Evolutionary conservation across 2,329 filamentous ascomycete genomes (phyloP), one percentile per base, ranked within the genome.

Genomic region (Hansfordia pulvinata): DNA sequence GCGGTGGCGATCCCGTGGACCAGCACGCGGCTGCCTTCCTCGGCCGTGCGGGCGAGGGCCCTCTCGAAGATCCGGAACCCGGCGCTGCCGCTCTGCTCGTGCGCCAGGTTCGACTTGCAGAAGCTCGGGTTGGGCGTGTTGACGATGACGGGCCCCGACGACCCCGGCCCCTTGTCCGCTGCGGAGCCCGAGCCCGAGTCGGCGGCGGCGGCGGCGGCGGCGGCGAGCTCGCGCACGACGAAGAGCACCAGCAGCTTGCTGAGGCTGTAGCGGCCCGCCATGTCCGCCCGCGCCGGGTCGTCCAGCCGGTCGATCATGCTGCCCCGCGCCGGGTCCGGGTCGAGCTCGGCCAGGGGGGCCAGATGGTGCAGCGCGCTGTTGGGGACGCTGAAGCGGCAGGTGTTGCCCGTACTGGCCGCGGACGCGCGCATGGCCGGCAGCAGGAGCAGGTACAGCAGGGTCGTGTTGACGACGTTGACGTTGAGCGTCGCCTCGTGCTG

Each of bases 401-500:
- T 4, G 7, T 27, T 26, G 0, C 29, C 31, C 4, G 28, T 30
- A 16, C 20, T 19, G 17, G 27, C 30, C 2, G 37, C 38, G 8
- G 41, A 39, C 18, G 37, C 35, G 7, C 39, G 36, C 28, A 53
- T 32, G 33, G 42, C 46, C 4, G 48, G 49, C 2, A 52, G 33
- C 18, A 52, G 30, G 8, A 47, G 29, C 3, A 50, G 20, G n/a
- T 33, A 36, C 8, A 53, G 33, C 18, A 50, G 31, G 28, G 45
- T 41, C 1, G 40, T 47, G 22, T 30, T 28, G 23, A 52, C 32
- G 12, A 49, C 42, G 29, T 52, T 52, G 25, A 52, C 39, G 13
- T 52, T 60, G 31, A 73, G 41, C 1, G 52, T 62, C 14, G 38
- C 49, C 38, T 74, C 69, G 19, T 62, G 55, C 3, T 53, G 60